These are phyloP conservation scores for Phytophthora niederhauseri DNA, from an alignment of 352 stramenopile species.

Conservation along the genomic window DNA sequence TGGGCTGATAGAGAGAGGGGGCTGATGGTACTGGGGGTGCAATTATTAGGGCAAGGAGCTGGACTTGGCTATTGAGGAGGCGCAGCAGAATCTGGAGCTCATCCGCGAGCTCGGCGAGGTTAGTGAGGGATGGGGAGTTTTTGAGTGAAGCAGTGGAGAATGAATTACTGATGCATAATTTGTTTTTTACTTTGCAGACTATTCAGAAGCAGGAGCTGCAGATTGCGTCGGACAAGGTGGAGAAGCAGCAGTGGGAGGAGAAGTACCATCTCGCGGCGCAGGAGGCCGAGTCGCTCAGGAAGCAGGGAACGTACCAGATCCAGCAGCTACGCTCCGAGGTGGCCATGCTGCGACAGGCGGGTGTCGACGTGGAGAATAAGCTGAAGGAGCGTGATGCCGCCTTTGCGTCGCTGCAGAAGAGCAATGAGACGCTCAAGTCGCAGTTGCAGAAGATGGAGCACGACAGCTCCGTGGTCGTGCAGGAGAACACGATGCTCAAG, in stretches of 20 bases:
- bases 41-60: slow-evolving; percentile 65
- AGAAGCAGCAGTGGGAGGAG: slow-evolving; percentile 83
- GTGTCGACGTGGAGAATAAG: slow-evolving; percentile 54
- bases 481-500: slow-evolving; percentile 52
- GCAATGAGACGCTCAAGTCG: slow-evolving; percentile 46
- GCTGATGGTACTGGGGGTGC: slow-evolving; percentile 1
- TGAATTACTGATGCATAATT: neutral
- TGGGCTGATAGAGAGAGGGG: neutral
- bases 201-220: slow-evolving; percentile 72
- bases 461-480: slow-evolving; percentile 38
- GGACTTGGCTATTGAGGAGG: slow-evolving; percentile 76
- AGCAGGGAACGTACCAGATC: slow-evolving; percentile 59
- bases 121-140: neutral
- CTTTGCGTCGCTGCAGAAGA: slow-evolving; percentile 43
- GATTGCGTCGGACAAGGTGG: slow-evolving; percentile 51
- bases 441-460: slow-evolving; percentile 56
- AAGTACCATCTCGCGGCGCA: slow-evolving; percentile 67
- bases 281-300: slow-evolving; percentile 57
- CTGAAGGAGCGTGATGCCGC: slow-evolving; percentile 49
- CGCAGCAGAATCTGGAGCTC: slow-evolving; percentile 68
- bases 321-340: slow-evolving; percentile 57
- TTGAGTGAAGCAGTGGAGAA: neutral
- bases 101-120: slow-evolving; percentile 63
- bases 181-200: slow-evolving; percentile 26
- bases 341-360: slow-evolving; percentile 49